A percentile compares a stretch with the other conserved stretches of the same genome.
These are phyloP conservation scores for Perkinsela sp. DNA, from an alignment of 208 protist species.

Conservation along the genomic window DNA sequence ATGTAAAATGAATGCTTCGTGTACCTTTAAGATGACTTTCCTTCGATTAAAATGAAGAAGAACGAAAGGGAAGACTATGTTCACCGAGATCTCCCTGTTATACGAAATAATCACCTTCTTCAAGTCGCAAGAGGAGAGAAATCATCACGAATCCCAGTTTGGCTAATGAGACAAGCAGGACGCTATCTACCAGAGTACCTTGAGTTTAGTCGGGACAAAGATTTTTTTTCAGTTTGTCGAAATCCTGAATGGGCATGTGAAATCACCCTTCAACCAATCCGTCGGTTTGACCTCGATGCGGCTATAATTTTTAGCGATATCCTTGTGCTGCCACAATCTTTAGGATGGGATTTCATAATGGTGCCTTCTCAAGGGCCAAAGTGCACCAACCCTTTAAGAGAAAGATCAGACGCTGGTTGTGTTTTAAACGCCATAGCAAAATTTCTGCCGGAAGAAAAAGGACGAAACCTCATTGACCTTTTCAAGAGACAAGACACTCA, in stretches of 20 bases:
- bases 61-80: not conserved
- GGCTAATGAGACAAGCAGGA: constrained; percentile 61
- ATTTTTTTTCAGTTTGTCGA: constrained; percentile 24
- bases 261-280: constrained; percentile 45
- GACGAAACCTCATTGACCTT: constrained; percentile 2
- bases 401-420: not conserved
- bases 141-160: constrained; percentile 16
- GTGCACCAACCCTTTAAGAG: constrained; percentile 12
- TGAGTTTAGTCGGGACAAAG: constrained; percentile 9
- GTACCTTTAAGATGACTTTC: no score
- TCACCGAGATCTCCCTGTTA: not conserved
- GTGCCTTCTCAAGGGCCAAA: constrained; percentile 17
- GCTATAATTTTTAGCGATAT: constrained; percentile 70
- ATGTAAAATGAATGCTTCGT: no score
- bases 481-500: constrained; percentile 3
- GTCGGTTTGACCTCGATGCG: constrained; percentile 40
- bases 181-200: constrained; percentile 49
- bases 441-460: not conserved
- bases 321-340: constrained; percentile 45
- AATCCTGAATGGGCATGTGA: constrained; percentile 35
- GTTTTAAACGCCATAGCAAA: not conserved
- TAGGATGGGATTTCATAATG: constrained; percentile 38
- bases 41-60: not conserved
- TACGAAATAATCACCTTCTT: not conserved
- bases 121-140: not conserved